These are phyloP conservation scores for Amanita pallidorosea DNA, from an alignment of 768 basidiomycete genomes.

Conservation along the genomic window DNA sequence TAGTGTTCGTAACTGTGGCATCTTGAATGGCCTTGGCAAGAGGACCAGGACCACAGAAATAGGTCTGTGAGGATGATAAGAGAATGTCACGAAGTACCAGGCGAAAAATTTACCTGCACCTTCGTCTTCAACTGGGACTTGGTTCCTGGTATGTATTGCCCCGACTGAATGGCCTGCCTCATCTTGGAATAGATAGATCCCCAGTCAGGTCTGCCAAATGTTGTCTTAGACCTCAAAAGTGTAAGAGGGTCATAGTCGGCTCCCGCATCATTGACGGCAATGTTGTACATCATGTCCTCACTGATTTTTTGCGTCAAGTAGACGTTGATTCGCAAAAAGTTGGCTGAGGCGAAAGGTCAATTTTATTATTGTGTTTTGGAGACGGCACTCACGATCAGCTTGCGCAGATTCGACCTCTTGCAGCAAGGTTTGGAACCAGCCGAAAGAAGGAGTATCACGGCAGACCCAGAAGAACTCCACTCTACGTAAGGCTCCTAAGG, in stretches of 20 bases:
- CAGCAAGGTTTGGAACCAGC: constrained; percentile 90
- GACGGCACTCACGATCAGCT: constrained; percentile 61
- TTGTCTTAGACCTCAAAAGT: constrained; percentile 76
- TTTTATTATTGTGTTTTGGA: background rate
- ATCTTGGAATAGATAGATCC: constrained; percentile 68
- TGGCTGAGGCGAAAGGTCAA: constrained; percentile 38
- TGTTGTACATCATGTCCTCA: constrained; percentile 87
- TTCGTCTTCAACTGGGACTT: constrained; percentile 74
- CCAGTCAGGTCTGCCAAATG: constrained; percentile 91
- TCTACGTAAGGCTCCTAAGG: constrained; percentile 69
- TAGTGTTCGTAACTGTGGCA: constrained; percentile 47
- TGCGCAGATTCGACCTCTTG: constrained; percentile 85
- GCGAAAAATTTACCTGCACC: constrained; percentile 46
- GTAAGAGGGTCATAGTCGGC: constrained; percentile 86
- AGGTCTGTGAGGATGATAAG: constrained; percentile 40
- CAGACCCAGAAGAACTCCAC: constrained; percentile 96
- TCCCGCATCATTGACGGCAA: constrained; percentile 78
- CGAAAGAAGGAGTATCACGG: constrained; percentile 92
- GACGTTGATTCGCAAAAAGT: constrained; percentile 87
- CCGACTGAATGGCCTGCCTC: constrained; percentile 68
- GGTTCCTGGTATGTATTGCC: constrained; percentile 71
- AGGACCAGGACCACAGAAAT: constrained; percentile 77
- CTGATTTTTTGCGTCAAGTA: constrained; percentile 82
- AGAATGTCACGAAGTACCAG: background rate
- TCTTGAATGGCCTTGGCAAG: constrained; percentile 72